Evolutionary conservation across 2,329 filamentous ascomycete genomes (phyloP).

Genomic region (Didymella arachidicola): DNA sequence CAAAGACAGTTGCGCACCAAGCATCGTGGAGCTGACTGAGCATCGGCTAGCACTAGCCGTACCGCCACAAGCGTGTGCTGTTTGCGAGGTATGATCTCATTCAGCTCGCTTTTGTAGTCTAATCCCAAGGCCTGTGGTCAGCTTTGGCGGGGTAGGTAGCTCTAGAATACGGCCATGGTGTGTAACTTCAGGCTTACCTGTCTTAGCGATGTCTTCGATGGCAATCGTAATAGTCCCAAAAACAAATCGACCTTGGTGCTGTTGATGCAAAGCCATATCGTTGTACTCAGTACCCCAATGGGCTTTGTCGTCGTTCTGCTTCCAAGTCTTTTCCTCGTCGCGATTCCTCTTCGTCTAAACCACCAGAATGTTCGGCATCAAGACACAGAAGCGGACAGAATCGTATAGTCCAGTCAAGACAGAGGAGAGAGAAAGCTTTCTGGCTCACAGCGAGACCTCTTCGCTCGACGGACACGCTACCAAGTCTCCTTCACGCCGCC

Average conservation of each 20-base stretch:
- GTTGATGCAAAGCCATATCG: conserved; percentile 3
- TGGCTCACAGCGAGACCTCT: conserved; percentile 26
- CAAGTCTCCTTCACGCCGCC: conserved; percentile 7
- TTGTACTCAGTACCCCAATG: background rate
- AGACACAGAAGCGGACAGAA: conserved; percentile 26
- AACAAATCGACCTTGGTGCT: conserved; percentile 6
- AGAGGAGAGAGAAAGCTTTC: conserved; percentile 31
- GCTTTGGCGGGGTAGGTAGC: conserved; percentile 33
- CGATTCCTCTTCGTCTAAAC: background rate
- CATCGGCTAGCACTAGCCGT: conserved; percentile 24
- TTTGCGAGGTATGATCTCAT: conserved; percentile 14
- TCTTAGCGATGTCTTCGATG: conserved; percentile 3
- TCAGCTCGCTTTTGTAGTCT: conserved; percentile 18
- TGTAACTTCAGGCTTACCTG: conserved; percentile 18
- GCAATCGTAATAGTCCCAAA: conserved; percentile 6
- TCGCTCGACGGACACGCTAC: conserved; percentile 16
- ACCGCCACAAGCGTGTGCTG: conserved; percentile 28
- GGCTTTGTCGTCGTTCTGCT: background rate
- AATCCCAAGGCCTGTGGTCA: conserved; percentile 16
- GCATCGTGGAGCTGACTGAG: conserved; percentile 9
- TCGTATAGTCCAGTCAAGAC: conserved; percentile 22
- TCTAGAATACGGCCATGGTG: conserved; percentile 17
- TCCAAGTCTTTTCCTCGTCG: background rate
- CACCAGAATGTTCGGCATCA: conserved; percentile 28
- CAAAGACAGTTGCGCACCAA: conserved; percentile 1